Evolutionary conservation across 208 protist genomes (phyloP), one percentile per base, ranked within the genome.

Genomic region (Balamuthia mandrillaris): DNA sequence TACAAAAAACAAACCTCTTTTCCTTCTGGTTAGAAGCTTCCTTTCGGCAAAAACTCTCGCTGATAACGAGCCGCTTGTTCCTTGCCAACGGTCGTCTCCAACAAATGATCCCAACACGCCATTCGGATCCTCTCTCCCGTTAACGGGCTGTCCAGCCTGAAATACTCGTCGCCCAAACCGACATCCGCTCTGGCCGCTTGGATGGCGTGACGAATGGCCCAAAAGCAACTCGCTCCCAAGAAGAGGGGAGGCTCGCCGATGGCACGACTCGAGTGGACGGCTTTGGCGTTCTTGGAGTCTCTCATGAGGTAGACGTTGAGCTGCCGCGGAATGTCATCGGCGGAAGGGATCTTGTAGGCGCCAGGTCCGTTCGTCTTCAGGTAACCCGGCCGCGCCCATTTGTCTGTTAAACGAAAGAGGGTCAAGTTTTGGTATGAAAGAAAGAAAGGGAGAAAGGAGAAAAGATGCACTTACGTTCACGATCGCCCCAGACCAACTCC

Each of bases 231-330:
- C 37, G 54, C 44, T n/a, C 85, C 91, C 3, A 96, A 75, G 44
- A 89, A 87, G 21, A 95, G 75, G 0, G 95, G 95, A 27, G 95
- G 94, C 83, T 97, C 95, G 47, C 94, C 95, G 10, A 81, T 94
- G 94, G 39, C 52, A 37, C 6, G 77, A 58, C 47, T 90, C 83
- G 47, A 3, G 4, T 39, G 56, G 7, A 63, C 29, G 21, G 21
- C 54, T 21, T 29, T 7, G 18, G 33, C 33, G 42, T 88, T n/a
- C n/a, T n/a, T 63, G 56, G 56, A 3, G 12, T 3, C 58, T 29
- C 84, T 54, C 12, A 96, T 41, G 21, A 97, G 81, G n/a, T 61
- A 49, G 18, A 96, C 93, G 77, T 95, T 90, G 52, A 97, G 93
- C 24, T 89, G 68, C 9, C 72, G 14, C 29, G 96, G 96, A 10